phyloP scores from a whole-genome alignment of 2,329 filamentous ascomycete species.

The Corniculantispora saksenae region DNA sequence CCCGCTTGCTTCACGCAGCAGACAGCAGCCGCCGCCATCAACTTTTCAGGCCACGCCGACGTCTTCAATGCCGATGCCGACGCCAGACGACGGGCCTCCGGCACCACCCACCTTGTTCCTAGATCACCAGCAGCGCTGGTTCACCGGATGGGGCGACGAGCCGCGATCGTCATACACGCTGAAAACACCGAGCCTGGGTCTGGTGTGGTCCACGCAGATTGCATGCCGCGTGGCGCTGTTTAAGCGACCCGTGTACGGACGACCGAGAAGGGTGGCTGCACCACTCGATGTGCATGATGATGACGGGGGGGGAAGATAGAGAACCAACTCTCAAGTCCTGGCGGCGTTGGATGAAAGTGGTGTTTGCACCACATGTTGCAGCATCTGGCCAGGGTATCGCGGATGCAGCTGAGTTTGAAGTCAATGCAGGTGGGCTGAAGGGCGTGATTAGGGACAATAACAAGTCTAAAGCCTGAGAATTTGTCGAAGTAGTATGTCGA shows the following conservation, averaged over 20 bases:
- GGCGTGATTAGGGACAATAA: constrained; percentile 23
- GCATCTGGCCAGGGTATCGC: constrained; percentile 50
- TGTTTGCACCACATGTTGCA: constrained; percentile 78
- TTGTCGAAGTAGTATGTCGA: background rate
- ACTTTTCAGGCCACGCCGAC: constrained; percentile 37
- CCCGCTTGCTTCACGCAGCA: constrained; percentile 50
- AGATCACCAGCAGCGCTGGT: constrained; percentile 90
- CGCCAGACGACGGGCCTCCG: constrained; percentile 33
- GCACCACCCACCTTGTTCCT: constrained; percentile 63
- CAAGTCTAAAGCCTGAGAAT: constrained; percentile 1
- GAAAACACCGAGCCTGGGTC: constrained; percentile 84
- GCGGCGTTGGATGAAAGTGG: constrained; percentile 81
- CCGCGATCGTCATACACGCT: constrained; percentile 47
- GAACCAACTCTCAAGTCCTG: constrained; percentile 57
- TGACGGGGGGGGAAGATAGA: constrained; percentile 44
- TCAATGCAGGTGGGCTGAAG: constrained; percentile 65
- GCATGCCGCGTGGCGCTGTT: constrained; percentile 79
- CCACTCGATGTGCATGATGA: constrained; percentile 35
- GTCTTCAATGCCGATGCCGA: constrained; percentile 41
- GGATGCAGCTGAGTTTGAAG: constrained; percentile 70
- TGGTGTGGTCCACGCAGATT: constrained; percentile 91
- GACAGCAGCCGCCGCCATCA: constrained; percentile 31
- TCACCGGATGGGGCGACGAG: constrained; percentile 90
- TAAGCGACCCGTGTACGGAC: constrained; percentile 62
- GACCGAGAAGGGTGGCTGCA: constrained; percentile 37